Conservation (phyloP, 169 alveolate species). For the Plasmodium gaboni region DNA sequence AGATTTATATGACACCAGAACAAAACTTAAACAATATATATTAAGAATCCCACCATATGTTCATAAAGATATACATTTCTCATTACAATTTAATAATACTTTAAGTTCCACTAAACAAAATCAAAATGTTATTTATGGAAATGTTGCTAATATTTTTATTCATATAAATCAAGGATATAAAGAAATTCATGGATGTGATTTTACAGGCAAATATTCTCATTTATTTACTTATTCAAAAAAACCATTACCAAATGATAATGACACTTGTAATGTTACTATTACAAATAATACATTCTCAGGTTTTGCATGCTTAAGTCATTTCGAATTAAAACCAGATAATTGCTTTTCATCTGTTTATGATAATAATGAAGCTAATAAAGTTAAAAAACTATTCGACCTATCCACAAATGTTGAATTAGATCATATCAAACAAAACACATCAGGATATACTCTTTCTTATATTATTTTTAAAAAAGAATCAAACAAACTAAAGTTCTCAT, state of each 20-base stretch:
- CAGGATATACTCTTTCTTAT: slow-evolving; percentile 44
- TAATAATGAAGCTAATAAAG: slow-evolving; percentile 14
- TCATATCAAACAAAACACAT: slow-evolving; percentile 17
- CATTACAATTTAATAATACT: slow-evolving; percentile 37
- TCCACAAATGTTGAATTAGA: slow-evolving; percentile 37
- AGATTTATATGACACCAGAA: slow-evolving; percentile 17
- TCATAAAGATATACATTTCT: slow-evolving; percentile 17
- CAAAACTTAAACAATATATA: slow-evolving; percentile 20
- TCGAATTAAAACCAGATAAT: slow-evolving; percentile 16
- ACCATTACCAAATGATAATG: slow-evolving; percentile 4
- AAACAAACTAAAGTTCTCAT: slow-evolving; percentile 22
- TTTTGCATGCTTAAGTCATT: slow-evolving; percentile 53
- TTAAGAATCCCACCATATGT: slow-evolving; percentile 66
- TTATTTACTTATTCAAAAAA: slow-evolving; percentile 16
- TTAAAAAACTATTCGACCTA: slow-evolving; percentile 22
- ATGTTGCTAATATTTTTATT: slow-evolving; percentile 4
- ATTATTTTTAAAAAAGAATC: slow-evolving; percentile 18
- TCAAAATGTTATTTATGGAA: slow-evolving; percentile 8
- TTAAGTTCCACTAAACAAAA: neutral
- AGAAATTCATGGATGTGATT: slow-evolving; percentile 65
- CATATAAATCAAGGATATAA: slow-evolving; percentile 33
- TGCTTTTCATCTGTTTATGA: slow-evolving; percentile 42
- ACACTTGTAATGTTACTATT: slow-evolving; percentile 18
- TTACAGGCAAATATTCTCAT: slow-evolving; percentile 45
- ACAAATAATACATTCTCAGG: slow-evolving; percentile 53